Evolutionary conservation across 768 basidiomycete genomes (phyloP).

Genomic region (Kwoniella sp.): DNA sequence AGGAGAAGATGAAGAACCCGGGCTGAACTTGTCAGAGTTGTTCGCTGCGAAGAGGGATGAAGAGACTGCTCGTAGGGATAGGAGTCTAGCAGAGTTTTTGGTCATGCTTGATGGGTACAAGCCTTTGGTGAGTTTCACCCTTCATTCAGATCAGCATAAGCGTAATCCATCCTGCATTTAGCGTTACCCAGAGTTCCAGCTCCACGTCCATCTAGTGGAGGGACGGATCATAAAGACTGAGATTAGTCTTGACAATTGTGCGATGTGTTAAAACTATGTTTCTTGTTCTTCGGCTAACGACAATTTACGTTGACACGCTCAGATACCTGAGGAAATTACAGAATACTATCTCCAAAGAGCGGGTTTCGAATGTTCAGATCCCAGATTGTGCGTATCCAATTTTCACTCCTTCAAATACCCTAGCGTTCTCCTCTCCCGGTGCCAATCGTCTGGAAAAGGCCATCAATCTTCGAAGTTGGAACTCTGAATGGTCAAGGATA

Average conservation of each 20-base stretch:
- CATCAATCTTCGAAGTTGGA: too few relatives aligned
- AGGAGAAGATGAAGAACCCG: slow-evolving; percentile 14
- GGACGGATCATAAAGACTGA: too few relatives aligned
- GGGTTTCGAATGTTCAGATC: slow-evolving; percentile 93
- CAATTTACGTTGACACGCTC: neutral
- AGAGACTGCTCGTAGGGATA: slow-evolving; percentile 72
- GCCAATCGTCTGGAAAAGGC: too few relatives aligned
- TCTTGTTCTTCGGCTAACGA: too few relatives aligned
- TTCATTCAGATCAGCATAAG: too few relatives aligned
- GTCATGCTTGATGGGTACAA: slow-evolving; percentile 96
- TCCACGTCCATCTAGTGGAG: too few relatives aligned
- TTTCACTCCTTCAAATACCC: too few relatives aligned
- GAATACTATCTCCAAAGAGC: slow-evolving; percentile 95
- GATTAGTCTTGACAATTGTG: too few relatives aligned
- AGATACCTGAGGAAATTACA: slow-evolving; percentile 98
- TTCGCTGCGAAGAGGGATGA: slow-evolving; percentile 47
- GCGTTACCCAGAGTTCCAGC: too few relatives aligned
- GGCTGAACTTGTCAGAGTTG: slow-evolving; percentile 26
- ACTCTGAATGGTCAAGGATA: too few relatives aligned
- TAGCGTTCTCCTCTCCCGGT: too few relatives aligned
- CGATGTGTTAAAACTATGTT: neutral
- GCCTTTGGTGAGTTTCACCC: slow-evolving; percentile 69
- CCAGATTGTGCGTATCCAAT: slow-evolving; percentile 73
- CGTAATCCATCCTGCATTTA: too few relatives aligned
- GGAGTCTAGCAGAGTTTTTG: slow-evolving; percentile 88